phyloP scores from a whole-genome alignment of 257 asterid species.

The Rehmannia glutinosa region DNA sequence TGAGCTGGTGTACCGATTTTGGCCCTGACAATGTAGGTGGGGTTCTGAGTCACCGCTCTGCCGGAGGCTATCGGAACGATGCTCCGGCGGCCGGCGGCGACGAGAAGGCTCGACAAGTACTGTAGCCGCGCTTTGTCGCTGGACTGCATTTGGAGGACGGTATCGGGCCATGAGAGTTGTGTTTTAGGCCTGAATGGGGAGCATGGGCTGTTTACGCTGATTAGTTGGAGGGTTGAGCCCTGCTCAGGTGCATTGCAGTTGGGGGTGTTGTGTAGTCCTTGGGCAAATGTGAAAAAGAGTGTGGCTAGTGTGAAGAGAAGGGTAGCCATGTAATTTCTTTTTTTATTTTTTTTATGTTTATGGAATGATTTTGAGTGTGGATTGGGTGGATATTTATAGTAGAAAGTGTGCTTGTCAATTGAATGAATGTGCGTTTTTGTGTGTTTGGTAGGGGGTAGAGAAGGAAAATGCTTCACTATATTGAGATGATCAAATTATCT shows the following conservation, averaged over 20 bases:
- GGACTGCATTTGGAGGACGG: slow-evolving; percentile 54
- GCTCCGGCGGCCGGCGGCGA: slow-evolving; percentile 13
- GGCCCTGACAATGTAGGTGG: slow-evolving; percentile 52
- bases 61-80: slow-evolving; percentile 58
- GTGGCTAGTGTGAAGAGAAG: slow-evolving; percentile 18
- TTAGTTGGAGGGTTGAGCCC: slow-evolving; percentile 32
- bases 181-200: slow-evolving; percentile 43
- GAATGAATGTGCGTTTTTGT: too few relatives aligned
- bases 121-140: slow-evolving; percentile 40
- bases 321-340: too few relatives aligned
- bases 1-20: slow-evolving; percentile 63
- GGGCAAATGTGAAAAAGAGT: slow-evolving; percentile 9
- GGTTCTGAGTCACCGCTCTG: slow-evolving; percentile 47
- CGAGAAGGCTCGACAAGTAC: slow-evolving; percentile 46
- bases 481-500: too few relatives aligned
- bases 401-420: slow-evolving; percentile 4
- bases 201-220: slow-evolving; percentile 42
- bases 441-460: too few relatives aligned
- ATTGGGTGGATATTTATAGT: slow-evolving; percentile 18
- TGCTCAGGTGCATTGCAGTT: slow-evolving; percentile 21
- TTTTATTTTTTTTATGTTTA: not conserved
- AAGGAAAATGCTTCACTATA: too few relatives aligned
- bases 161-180: slow-evolving; percentile 44
- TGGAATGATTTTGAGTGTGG: not conserved
- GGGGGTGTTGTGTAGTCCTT: slow-evolving; percentile 9